phyloP scores from a whole-genome alignment of 2,329 filamentous ascomycete genomes.

The Grosmannia huntii region DNA sequence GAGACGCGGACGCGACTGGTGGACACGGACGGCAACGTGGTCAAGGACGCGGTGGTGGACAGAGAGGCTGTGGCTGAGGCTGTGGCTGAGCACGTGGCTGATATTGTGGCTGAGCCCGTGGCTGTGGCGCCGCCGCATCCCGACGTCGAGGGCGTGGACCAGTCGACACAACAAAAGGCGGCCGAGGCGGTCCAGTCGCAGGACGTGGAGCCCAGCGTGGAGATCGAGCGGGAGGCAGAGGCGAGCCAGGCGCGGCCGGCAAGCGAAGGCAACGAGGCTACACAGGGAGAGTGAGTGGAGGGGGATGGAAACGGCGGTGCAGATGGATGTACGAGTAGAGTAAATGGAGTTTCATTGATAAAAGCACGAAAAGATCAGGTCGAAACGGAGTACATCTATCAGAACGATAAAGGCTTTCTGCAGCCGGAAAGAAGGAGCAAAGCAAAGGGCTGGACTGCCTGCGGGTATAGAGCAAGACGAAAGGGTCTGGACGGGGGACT shows the following conservation, averaged over 20 bases:
- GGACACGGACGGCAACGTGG: conserved; percentile 68
- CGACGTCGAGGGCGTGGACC: conserved; percentile 47
- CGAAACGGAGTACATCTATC: not conserved
- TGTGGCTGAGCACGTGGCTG: not conserved
- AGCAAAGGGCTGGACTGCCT: not conserved
- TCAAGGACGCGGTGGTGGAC: conserved; percentile 22
- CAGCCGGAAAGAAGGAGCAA: not conserved
- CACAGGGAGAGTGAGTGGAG: not conserved
- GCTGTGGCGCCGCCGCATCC: conserved; percentile 46
- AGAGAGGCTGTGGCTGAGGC: conserved; percentile 25
- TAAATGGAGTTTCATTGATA: not conserved
- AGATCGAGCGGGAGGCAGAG: conserved; percentile 46
- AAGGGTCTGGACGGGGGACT: not conserved
- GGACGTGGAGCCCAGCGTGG: conserved; percentile 35
- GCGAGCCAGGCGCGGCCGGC: conserved; percentile 46
- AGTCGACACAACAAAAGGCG: conserved; percentile 34
- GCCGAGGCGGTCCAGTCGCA: conserved; percentile 26
- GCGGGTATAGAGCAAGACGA: too few relatives aligned
- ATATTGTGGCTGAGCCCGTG: not conserved
- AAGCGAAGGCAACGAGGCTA: conserved; percentile 48
- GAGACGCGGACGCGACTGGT: conserved; percentile 85
- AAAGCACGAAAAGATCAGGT: not conserved
- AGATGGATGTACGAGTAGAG: too few relatives aligned
- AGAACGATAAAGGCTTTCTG: not conserved
- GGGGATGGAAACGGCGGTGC: too few relatives aligned